phyloP scores from a whole-genome alignment of 148 eudicot species.

The Fagopyrum tataricum region DNA sequence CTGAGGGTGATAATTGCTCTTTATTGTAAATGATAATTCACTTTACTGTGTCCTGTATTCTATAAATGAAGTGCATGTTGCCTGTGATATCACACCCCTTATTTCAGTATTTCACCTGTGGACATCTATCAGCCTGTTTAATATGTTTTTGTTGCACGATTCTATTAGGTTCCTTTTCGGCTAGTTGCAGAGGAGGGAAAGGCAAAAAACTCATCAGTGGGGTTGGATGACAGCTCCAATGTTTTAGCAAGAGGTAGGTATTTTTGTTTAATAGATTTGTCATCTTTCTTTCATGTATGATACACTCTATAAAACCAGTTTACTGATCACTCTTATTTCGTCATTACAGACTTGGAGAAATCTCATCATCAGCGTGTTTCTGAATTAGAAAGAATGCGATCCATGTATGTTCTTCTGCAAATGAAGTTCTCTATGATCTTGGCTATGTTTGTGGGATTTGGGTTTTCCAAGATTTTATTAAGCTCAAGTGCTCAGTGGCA shows the following conservation, averaged over 20 bases:
- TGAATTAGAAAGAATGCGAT: slow-evolving; percentile 95
- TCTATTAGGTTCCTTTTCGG: slow-evolving; percentile 75
- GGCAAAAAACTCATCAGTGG: slow-evolving; percentile 88
- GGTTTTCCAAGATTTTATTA: too few species aligned
- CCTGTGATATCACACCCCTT: neutral
- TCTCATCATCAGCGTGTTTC: slow-evolving; percentile 87
- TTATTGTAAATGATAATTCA: neutral
- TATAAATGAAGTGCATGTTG: neutral
- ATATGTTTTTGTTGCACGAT: slow-evolving; percentile 12
- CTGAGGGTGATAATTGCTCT: neutral
- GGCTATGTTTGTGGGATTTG: neutral
- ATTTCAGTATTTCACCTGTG: neutral
- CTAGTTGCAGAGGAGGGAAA: slow-evolving; percentile 97
- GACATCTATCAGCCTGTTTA: neutral
- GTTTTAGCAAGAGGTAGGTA: slow-evolving; percentile 87
- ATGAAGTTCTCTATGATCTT: neutral
- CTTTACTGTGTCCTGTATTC: neutral
- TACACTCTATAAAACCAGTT: neutral
- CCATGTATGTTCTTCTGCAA: slow-evolving; percentile 55
- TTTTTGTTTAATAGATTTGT: slow-evolving; percentile 1
- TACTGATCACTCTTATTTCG: neutral
- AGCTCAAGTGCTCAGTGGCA: neutral
- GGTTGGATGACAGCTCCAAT: slow-evolving; percentile 73
- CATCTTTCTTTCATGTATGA: neutral
- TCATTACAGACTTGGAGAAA: slow-evolving; percentile 32